Conservation (phyloP, 1,284 basidiomycete species). For the Tilletia horrida region DNA sequence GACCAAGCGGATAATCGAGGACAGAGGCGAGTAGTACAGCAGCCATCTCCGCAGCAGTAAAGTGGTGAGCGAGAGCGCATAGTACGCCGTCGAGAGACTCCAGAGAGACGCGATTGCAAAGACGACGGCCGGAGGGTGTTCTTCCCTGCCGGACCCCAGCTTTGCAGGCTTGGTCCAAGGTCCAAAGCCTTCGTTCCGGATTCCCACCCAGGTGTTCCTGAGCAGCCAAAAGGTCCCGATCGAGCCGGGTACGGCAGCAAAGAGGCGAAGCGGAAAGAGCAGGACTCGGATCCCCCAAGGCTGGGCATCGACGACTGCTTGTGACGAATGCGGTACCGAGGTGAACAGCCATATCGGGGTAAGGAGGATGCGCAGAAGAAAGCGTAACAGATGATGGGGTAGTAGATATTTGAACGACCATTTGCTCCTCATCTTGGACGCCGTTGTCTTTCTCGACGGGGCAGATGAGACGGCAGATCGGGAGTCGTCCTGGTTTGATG, state of each 20-base stretch:
- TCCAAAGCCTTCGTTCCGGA: slow-evolving; percentile 14
- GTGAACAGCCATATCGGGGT: slow-evolving; percentile 3
- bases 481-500: no score
- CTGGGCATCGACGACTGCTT: slow-evolving; percentile 1
- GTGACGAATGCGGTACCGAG: slow-evolving; percentile 1
- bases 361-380: slow-evolving; percentile 10
- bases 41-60: slow-evolving; percentile 76
- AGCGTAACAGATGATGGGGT: background rate
- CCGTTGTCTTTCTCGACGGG: no score
- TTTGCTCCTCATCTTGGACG: no score
- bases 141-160: background rate
- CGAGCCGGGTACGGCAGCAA: slow-evolving; percentile 49
- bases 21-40: slow-evolving; percentile 72
- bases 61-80: slow-evolving; percentile 73
- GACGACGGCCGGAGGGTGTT: slow-evolving; percentile 26
- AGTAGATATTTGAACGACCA: no score
- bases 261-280: slow-evolving; percentile 45
- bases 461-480: no score
- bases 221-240: slow-evolving; percentile 49
- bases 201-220: slow-evolving; percentile 27
- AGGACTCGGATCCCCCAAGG: slow-evolving; percentile 25
- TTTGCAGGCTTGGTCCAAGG: slow-evolving; percentile 5
- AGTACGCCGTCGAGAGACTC: slow-evolving; percentile 70
- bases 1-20: slow-evolving; percentile 75
- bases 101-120: slow-evolving; percentile 44